Base-by-base conservation (phyloP, 2,329 filamentous ascomycete species). In the Cryoendolithus antarcticus region DNA sequence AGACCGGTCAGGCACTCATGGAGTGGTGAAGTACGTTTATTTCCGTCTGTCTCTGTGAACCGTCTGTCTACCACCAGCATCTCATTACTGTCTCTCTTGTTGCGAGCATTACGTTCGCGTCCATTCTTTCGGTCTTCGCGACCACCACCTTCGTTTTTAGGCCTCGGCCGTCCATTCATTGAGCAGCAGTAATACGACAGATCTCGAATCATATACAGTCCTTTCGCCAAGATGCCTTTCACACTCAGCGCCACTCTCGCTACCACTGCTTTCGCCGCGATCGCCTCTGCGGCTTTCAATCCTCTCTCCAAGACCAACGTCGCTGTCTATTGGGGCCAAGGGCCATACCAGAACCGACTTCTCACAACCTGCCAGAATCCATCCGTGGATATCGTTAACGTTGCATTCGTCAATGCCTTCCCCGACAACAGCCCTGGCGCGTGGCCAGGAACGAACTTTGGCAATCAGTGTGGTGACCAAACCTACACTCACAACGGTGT, bases 291-390 rank as follows among this genome's bases (percentile, higher is more conserved):
- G 41, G 58, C 59, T 30, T 64, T 70, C 45, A 53, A 66, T 54
- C 51, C 58, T 13, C 46, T 54, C 35, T 55, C 62, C 6, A 65
- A 62, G 38, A 61, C 58, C 30, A 73, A 74, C 48, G 58, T 74
- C 34, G 70, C 62, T 15, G 60, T 72, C 33, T 75, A 75, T 57
- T 74, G 66, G 61, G 72, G 73, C 35, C 70, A 75, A 62, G 71
- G 72, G 43, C 42, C 53, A 9, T 40, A 60, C 39, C 72, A 76
- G 47, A 54, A 59, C 13, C 59, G 65, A 11, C 60, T 76, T 13
- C 55, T 61, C 29, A 59, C 69, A 36, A 69, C 71, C 47, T 77
- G 73, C 55, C 50, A 62, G 30, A 67, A 74, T 38, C 56, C 63
- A 0, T 63, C 60, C 27, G 54, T 72, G 41, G 72, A 76, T 45